Conservation (phyloP, 768 basidiomycete genomes). For the Paxillus ammoniavirescens region DNA sequence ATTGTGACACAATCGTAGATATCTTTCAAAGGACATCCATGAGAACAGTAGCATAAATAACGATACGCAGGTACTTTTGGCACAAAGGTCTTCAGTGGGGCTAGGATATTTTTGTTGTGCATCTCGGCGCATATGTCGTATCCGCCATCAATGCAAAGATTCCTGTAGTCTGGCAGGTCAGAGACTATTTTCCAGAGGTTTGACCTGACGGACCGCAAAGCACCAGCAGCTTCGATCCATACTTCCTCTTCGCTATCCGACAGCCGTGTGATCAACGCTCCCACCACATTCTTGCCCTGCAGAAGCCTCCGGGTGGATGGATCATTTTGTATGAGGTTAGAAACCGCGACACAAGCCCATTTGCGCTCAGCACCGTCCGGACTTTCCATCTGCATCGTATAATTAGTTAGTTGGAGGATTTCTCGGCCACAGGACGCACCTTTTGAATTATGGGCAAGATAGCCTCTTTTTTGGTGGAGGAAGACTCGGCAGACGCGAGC, state of each 20-base stretch:
- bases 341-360: constrained; percentile 97
- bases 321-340: constrained; percentile 93
- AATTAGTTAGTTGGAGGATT: not conserved
- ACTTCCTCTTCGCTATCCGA: constrained; percentile 92
- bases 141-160: constrained; percentile 92
- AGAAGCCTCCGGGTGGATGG: constrained; percentile 86
- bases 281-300: constrained; percentile 89
- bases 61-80: constrained; percentile 56
- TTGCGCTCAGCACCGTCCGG: constrained; percentile 78
- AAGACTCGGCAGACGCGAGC: constrained; percentile 67
- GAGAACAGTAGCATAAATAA: not conserved
- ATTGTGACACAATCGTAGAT: constrained; percentile 66
- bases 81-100: constrained; percentile 71
- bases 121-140: constrained; percentile 95
- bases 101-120: constrained; percentile 92
- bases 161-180: constrained; percentile 46
- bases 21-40: constrained; percentile 47
- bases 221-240: constrained; percentile 83
- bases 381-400: constrained; percentile 61
- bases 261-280: constrained; percentile 79
- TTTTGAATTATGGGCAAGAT: constrained; percentile 90
- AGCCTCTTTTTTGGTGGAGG: constrained; percentile 73
- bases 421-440: constrained; percentile 40
- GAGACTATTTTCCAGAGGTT: constrained; percentile 1
- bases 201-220: constrained; percentile 62